Evolutionary conservation across 257 asterid species (phyloP).

Genomic region (Salvia rosmarinus): DNA sequence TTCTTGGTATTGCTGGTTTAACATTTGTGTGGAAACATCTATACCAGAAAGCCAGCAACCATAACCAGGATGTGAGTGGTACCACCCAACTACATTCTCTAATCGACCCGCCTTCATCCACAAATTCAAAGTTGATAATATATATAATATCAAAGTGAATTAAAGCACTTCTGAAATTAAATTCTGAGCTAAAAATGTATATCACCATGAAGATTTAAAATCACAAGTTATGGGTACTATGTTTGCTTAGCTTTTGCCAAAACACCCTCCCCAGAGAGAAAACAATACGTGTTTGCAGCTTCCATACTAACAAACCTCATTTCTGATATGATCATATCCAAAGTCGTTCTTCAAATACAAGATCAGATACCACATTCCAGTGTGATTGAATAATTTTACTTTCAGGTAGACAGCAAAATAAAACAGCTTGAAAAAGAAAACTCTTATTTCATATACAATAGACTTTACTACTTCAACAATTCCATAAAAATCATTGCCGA

Average conservation of each 20-base stretch:
- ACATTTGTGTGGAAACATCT: conserved; percentile 95
- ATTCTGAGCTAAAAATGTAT: background rate
- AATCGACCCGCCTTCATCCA: conserved; percentile 77
- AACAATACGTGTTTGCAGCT: background rate
- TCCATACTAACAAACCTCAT: background rate
- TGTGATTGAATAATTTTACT: background rate
- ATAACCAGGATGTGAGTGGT: conserved; percentile 99
- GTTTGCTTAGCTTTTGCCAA: background rate
- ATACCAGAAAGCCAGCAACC: conserved; percentile 99
- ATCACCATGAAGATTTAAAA: background rate
- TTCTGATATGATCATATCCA: background rate
- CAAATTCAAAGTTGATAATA: background rate
- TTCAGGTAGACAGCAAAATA: background rate
- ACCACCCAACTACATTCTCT: conserved; percentile 98
- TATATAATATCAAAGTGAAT: no score
- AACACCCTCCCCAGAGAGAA: background rate
- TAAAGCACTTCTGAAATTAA: background rate
- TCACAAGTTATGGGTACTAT: background rate
- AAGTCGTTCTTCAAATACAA: background rate
- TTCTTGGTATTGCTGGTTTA: conserved; percentile 93
- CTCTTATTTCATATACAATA: background rate
- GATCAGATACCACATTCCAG: background rate
- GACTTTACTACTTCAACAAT: background rate
- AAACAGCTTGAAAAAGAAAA: background rate
- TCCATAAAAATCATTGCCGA: background rate